Percentiles rank a stretch among this genome's conserved stretches.
Conservation (phyloP, 768 basidiomycete species). For the Nidula microcarpa region DNA sequence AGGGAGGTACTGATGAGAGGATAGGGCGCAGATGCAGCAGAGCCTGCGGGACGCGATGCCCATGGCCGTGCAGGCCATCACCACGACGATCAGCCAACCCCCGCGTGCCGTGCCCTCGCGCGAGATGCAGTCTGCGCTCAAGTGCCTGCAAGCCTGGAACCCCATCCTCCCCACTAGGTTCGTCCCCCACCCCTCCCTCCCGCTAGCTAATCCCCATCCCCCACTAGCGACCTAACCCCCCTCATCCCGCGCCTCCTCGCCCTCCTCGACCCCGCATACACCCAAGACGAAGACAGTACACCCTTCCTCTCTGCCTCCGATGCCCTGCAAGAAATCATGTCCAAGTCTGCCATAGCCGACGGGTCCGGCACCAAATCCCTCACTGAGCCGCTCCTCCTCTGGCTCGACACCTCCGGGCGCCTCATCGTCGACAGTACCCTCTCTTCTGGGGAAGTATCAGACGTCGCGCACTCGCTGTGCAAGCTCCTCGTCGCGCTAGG, state of each 20-base stretch:
- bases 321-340: constrained; percentile 74
- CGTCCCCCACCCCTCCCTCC: constrained; percentile 15
- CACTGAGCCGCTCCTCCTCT: constrained; percentile 84
- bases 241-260: constrained; percentile 65
- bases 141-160: constrained; percentile 85
- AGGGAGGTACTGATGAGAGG: constrained; percentile 1
- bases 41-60: constrained; percentile 66
- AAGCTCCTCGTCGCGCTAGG: constrained; percentile 80
- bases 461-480: constrained; percentile 68
- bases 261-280: constrained; percentile 51
- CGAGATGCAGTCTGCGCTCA: constrained; percentile 69
- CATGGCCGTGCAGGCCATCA: constrained; percentile 69
- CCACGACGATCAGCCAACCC: constrained; percentile 45
- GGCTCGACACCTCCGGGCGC: constrained; percentile 59
- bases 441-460: constrained; percentile 41
- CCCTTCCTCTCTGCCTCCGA: constrained; percentile 66
- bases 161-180: constrained; percentile 65
- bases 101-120: constrained; percentile 23
- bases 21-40: constrained; percentile 60
- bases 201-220: not conserved
- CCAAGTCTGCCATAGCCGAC: constrained; percentile 67
- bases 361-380: constrained; percentile 68
- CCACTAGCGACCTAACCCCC: constrained; percentile 60
- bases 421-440: constrained; percentile 35
- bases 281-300: constrained; percentile 42